These are phyloP conservation scores for Astragalus glycyphyllos DNA, from an alignment of 306 rosid genomes.

Conservation along the genomic window DNA sequence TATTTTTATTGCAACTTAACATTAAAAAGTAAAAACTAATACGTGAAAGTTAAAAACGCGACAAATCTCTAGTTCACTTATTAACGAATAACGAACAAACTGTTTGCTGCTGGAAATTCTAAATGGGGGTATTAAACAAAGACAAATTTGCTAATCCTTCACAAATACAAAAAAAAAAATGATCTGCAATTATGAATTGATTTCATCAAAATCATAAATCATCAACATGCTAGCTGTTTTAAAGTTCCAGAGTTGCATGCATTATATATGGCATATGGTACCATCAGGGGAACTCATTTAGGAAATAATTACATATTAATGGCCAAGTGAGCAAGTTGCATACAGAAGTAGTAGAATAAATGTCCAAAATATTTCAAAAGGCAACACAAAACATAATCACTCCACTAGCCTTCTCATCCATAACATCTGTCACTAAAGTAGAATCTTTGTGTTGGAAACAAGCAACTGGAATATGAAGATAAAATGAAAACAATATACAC, in stretches of 20 bases:
- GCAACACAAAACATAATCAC: constrained; percentile 13
- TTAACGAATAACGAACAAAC: constrained; percentile 20
- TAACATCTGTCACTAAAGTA: constrained; percentile 29
- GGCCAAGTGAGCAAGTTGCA: constrained; percentile 17
- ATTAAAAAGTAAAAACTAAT: constrained; percentile 26
- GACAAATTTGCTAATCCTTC: constrained; percentile 36
- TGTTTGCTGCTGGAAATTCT: constrained; percentile 25
- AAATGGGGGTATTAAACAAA: constrained; percentile 21
- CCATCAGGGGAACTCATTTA: constrained; percentile 4
- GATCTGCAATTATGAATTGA: constrained; percentile 19
- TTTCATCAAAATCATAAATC: constrained; percentile 33
- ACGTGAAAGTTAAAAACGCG: constrained; percentile 30
- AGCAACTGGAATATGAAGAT: no score
- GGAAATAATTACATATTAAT: constrained; percentile 23
- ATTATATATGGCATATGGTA: constrained; percentile 9
- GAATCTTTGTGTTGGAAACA: background rate
- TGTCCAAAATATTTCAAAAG: constrained; percentile 19
- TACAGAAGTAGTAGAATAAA: constrained; percentile 23
- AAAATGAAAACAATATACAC: no score
- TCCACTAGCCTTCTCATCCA: constrained; percentile 30
- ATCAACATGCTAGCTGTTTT: constrained; percentile 13
- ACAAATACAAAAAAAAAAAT: constrained; percentile 13
- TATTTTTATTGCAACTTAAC: constrained; percentile 19
- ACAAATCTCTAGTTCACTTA: constrained; percentile 24
- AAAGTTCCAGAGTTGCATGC: constrained; percentile 5